Conservation (phyloP, 441 rosid species). For the Euphorbia schlechtendalii region DNA sequence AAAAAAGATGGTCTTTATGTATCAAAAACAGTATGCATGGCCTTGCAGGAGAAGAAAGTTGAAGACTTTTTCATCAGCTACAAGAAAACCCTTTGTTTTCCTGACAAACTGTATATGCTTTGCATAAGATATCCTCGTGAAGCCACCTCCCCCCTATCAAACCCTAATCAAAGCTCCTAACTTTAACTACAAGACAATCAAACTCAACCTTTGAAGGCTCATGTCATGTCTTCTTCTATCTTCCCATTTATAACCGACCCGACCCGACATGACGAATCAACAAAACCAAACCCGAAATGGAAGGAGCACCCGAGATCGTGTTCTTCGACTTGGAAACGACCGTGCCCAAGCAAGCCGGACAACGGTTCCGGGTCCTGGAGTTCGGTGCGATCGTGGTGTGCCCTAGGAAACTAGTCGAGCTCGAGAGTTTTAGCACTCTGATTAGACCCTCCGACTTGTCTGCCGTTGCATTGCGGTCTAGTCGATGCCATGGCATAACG, state of each 20-base stretch:
- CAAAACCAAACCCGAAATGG: constrained; percentile 25
- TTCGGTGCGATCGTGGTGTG: constrained; percentile 94
- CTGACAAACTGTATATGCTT: constrained; percentile 27
- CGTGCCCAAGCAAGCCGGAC: constrained; percentile 60
- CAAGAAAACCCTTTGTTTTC: constrained; percentile 19
- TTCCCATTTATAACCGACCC: no score
- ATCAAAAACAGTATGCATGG: constrained; percentile 11
- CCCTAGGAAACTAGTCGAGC: constrained; percentile 60
- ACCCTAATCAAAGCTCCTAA: constrained; percentile 27
- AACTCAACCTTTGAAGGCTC: constrained; percentile 16
- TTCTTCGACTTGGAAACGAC: constrained; percentile 92
- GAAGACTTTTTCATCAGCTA: constrained; percentile 16
- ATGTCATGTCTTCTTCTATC: no score
- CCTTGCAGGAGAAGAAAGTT: constrained; percentile 17
- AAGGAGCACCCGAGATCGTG: constrained; percentile 40
- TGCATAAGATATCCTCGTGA: constrained; percentile 28
- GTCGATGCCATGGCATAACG: constrained; percentile 69
- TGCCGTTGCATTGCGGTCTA: constrained; percentile 45
- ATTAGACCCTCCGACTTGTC: constrained; percentile 65
- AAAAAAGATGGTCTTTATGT: constrained; percentile 8
- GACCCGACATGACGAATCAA: no score
- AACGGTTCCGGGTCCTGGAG: constrained; percentile 64
- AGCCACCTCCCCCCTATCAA: constrained; percentile 25
- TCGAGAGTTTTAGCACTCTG: constrained; percentile 63
- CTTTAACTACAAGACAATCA: constrained; percentile 57